Base-by-base conservation (phyloP, 2,329 filamentous ascomycete genomes). In the Leptographium wingfieldii region DNA sequence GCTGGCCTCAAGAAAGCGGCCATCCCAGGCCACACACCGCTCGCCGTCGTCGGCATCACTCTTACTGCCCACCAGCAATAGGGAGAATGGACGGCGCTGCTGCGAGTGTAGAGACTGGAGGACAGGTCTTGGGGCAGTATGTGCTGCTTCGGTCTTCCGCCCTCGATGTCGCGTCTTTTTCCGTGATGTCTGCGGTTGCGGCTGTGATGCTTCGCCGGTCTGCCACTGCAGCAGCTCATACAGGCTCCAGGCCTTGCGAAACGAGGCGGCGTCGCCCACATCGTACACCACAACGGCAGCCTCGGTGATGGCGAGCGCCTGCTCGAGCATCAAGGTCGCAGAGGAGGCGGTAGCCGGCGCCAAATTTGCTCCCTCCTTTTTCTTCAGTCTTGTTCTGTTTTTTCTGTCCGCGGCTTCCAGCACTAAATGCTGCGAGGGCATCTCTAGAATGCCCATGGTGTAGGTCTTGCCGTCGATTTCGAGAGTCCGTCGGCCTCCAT, bases 291-390 rank as follows among this genome's bases (percentile, higher is more conserved):
- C 62, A 2, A 74, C 63, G 3, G 71, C 73, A 5, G 72, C 73
- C 49, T 76, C 73, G n/a, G 74, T 75, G 53, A 74, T 72, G 58
- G 66, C 65, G 25, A 74, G 65, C 1, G 73, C 73, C 46, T 74
- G 69, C 14, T 67, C 67, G n/a, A 75, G 69, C 40, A 35, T 35
- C 33, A 35, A 11, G 33, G 3, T 11, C 33, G 33, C 33, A 10
- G 33, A 5, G 9, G 33, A 35, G 9, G 33, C 9, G 33, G 33
- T 7, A 7, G 33, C 9, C 6, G 33, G 33, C 33, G 33, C 33
- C 33, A 7, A 35, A 9, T 35, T 35, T 2, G 33, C 6, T 35
- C 33, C 33, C 6, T 11, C 9, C 33, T 35, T 35, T 9, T 35
- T 35, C 33, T 35, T 9, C 33, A 35, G 9, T 11, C 33, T 35